Evolutionary conservation across 805 yeast species (phyloP), one percentile per base, ranked within the genome.

Genomic region (Candida insectorum): DNA sequence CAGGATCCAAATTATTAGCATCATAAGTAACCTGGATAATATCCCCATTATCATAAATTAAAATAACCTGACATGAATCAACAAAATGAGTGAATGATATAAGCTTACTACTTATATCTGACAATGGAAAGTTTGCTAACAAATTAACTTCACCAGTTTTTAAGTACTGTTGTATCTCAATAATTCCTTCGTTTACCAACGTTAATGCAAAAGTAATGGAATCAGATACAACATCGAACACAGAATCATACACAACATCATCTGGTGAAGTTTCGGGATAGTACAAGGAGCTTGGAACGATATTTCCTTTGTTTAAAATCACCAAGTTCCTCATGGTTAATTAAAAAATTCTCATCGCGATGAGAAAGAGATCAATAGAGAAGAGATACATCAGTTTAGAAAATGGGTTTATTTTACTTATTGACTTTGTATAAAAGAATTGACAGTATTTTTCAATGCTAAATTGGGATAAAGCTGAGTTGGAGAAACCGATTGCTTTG

Each of bases 161-260:
- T 62, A 68, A 60, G 47, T 76, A 76, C 53, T 82, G 89, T 48
- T 84, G 93, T n/a, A 85, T 83, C 57, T 86, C 95, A 31, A 81
- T 54, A 6, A 65, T 46, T 15, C 75, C 75, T 25, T 75, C 66
- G 24, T 78, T 84, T 21, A 37, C 65, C 40, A 71, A 60, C 13
- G 77, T 69, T 31, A 85, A 62, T 1, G 75, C 82, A 43, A 78
- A 73, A 0, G 93, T 77, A 24, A 87, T 66, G 34, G 85, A 73
- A 52, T 86, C 93, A 7, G 81, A 71, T 21, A 85, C 74, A 0
- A 84, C 73, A 52, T 87, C 95, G 48, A 86, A 85, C 9, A 65
- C 72, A 1, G 84, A 60, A 12, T 72, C 69, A 31, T 43, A 43
- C 3, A 26, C 14, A 13, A 40, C 22, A 8, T 28, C 33, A 6